Percentiles rank a stretch among this genome's conserved stretches.
These are phyloP conservation scores for Micractinium conductrix DNA, from an alignment of 139 green algal genomes.

Conservation along the genomic window DNA sequence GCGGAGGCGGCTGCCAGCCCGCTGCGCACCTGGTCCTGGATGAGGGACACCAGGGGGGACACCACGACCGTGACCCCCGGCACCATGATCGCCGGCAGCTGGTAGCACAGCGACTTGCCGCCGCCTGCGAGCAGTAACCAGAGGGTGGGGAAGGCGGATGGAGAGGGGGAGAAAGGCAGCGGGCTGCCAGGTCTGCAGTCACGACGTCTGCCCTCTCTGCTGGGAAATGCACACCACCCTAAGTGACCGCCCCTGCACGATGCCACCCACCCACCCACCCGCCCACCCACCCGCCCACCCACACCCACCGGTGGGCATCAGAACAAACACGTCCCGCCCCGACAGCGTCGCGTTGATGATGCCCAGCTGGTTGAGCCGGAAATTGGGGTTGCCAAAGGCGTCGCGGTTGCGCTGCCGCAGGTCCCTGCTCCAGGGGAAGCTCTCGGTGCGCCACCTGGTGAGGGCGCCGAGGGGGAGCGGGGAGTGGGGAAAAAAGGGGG, in stretches of 20 bases:
- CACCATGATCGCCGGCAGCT: conserved; percentile 76
- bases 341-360: conserved; percentile 84
- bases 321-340: conserved; percentile 80
- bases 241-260: too few relatives aligned
- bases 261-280: background rate
- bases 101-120: conserved; percentile 83
- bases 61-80: conserved; percentile 76
- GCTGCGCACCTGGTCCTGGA: conserved; percentile 79
- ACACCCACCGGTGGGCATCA: conserved; percentile 85
- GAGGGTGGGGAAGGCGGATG: too few relatives aligned
- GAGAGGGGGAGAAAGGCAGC: too few relatives aligned
- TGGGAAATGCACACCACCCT: background rate
- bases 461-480: background rate
- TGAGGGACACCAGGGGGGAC: conserved; percentile 84
- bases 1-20: too few relatives aligned
- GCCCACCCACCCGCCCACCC: background rate
- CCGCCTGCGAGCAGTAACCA: conserved; percentile 84
- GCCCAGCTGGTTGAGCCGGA: conserved; percentile 73
- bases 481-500: background rate
- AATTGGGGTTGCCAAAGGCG: conserved; percentile 77
- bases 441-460: conserved; percentile 29
- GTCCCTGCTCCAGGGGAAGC: conserved; percentile 54
- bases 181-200: too few relatives aligned
- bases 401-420: conserved; percentile 43
- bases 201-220: background rate